A percentile compares a stretch with the other conserved stretches of the same genome.
Evolutionary conservation across 768 basidiomycete genomes (phyloP).

Genomic region (Termitomyces sp.): DNA sequence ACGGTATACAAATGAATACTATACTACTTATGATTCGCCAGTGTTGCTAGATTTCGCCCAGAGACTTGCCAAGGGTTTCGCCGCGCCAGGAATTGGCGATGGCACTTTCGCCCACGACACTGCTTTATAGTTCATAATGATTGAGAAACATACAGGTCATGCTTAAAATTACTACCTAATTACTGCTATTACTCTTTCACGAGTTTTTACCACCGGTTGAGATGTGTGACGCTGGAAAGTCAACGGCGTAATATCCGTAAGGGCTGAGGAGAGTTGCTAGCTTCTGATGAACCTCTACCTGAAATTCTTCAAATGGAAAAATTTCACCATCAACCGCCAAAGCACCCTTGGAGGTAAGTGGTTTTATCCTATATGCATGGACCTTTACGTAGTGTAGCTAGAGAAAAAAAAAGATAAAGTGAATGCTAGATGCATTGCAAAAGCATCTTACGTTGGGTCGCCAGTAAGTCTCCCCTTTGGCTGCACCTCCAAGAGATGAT

Average conservation of each 20-base stretch:
- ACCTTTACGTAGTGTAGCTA: constrained; percentile 74
- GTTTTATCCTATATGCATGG: constrained; percentile 66
- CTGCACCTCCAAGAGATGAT: constrained; percentile 52
- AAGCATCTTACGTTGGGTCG: constrained; percentile 40
- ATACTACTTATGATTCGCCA: no score
- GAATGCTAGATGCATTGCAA: not conserved
- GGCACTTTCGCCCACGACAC: no score
- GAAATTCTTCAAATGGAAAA: constrained; percentile 68
- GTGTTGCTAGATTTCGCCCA: no score
- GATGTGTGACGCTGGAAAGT: constrained; percentile 30
- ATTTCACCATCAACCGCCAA: constrained; percentile 76
- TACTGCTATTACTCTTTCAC: constrained; percentile 1
- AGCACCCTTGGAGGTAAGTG: constrained; percentile 44
- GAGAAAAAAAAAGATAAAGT: constrained; percentile 6
- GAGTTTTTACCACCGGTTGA: not conserved
- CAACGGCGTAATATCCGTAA: constrained; percentile 51
- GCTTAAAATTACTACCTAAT: not conserved
- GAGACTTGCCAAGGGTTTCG: no score
- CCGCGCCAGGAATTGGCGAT: no score
- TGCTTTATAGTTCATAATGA: no score
- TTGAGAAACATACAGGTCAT: not conserved
- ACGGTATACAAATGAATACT: no score
- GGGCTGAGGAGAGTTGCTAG: constrained; percentile 64
- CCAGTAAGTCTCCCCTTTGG: constrained; percentile 60
- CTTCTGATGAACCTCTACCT: constrained; percentile 70